phyloP scores from a whole-genome alignment of 768 basidiomycete species.

The Auricularia auricula-judae region DNA sequence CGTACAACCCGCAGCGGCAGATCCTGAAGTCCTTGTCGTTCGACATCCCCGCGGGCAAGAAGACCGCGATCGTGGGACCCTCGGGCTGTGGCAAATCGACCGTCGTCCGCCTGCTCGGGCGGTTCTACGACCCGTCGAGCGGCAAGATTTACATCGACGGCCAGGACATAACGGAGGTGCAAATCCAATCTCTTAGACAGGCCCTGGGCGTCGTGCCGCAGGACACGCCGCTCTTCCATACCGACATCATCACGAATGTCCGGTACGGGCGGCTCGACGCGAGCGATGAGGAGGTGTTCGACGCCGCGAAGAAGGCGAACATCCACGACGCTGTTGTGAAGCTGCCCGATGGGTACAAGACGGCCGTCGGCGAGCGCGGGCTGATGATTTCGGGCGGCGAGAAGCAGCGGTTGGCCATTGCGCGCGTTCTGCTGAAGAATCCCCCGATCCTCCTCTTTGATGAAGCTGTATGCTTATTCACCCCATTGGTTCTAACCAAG shows the following conservation, averaged over 20 bases:
- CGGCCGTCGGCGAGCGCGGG: constrained; percentile 91
- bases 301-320: constrained; percentile 76
- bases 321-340: constrained; percentile 71
- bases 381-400: constrained; percentile 98
- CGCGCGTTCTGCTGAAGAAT: constrained; percentile 84
- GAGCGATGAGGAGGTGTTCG: constrained; percentile 78
- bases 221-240: constrained; percentile 95
- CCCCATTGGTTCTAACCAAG: too few species aligned
- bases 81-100: constrained; percentile 98
- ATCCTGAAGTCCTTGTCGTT: constrained; percentile 87
- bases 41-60: constrained; percentile 89
- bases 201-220: constrained; percentile 92
- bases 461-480: constrained; percentile 62
- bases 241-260: constrained; percentile 90
- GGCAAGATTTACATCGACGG: constrained; percentile 83
- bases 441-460: constrained; percentile 97
- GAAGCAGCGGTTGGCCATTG: constrained; percentile 94
- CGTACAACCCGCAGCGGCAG: constrained; percentile 81
- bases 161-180: constrained; percentile 69
- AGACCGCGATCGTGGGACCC: constrained; percentile 93
- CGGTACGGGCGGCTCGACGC: constrained; percentile 85
- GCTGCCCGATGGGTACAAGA: constrained; percentile 78
- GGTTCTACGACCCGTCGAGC: constrained; percentile 80
- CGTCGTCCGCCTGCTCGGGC: constrained; percentile 83
- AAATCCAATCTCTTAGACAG: constrained; percentile 58